phyloP scores from a whole-genome alignment of 345 rosid genomes.

The Citrus sp. region DNA sequence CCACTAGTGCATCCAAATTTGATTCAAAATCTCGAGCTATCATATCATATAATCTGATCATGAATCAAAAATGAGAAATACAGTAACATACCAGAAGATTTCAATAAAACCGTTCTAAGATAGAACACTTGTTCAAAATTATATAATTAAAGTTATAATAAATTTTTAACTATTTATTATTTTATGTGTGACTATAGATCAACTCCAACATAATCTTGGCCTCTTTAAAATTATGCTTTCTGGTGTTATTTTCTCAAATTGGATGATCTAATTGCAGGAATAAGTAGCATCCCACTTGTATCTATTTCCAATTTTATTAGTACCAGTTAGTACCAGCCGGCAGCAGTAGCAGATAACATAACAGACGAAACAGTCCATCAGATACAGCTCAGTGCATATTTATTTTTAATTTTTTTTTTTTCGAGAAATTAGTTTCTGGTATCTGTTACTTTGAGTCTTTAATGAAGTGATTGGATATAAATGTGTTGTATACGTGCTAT shows the following conservation, averaged over 20 bases:
- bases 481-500: not conserved
- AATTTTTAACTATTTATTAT: no score
- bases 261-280: not conserved
- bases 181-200: no score
- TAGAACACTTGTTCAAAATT: no score
- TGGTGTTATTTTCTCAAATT: not conserved
- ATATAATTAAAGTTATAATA: no score
- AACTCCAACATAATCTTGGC: fast-evolving
- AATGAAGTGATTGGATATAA: not conserved
- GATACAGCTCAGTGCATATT: not conserved
- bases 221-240: not conserved
- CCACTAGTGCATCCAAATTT: not conserved
- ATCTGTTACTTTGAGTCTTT: not conserved
- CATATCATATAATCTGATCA: not conserved
- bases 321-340: not conserved
- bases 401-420: no score
- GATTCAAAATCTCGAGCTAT: not conserved
- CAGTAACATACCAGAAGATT: not conserved
- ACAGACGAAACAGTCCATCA: not conserved
- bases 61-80: not conserved
- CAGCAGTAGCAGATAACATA: not conserved
- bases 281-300: not conserved
- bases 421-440: not conserved
- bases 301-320: not conserved
- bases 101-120: fast-evolving